Percentiles rank a stretch among this genome's conserved stretches.
Conservation (phyloP, 1,284 basidiomycete genomes). For the Schizopora paradoxa region DNA sequence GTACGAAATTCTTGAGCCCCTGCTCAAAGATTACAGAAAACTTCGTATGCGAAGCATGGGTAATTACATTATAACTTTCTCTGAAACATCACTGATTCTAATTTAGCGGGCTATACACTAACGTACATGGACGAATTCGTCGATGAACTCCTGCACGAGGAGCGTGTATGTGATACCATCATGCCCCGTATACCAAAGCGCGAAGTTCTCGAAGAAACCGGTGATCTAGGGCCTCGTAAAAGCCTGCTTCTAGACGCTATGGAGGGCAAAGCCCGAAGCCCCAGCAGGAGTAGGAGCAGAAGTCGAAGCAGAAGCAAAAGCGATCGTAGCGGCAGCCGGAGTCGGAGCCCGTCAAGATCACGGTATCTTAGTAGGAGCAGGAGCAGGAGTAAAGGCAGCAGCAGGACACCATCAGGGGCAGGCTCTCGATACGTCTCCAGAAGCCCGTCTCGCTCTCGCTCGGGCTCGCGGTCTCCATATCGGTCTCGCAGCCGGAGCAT, state of each 20-base stretch:
- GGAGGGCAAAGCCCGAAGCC: constrained; percentile 55
- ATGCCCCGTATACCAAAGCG: constrained; percentile 87
- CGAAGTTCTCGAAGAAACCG: constrained; percentile 84
- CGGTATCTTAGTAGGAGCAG: constrained; percentile 24
- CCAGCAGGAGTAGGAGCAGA: constrained; percentile 27
- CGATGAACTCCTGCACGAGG: constrained; percentile 79
- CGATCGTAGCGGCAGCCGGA: constrained; percentile 31
- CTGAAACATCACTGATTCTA: constrained; percentile 10
- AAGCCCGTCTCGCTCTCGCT: constrained; percentile 50
- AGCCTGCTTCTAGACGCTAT: constrained; percentile 80
- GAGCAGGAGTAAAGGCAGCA: constrained; percentile 25
- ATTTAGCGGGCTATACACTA: constrained; percentile 71
- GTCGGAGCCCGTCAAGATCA: constrained; percentile 24
- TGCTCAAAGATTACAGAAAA: constrained; percentile 92
- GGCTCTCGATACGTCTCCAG: constrained; percentile 58
- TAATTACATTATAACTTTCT: constrained; percentile 35
- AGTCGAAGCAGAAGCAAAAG: constrained; percentile 25
- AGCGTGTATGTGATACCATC: constrained; percentile 95
- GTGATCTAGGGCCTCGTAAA: constrained; percentile 79
- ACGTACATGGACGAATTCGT: constrained; percentile 93
- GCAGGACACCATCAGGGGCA: constrained; percentile 38
- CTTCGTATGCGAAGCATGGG: constrained; percentile 77
- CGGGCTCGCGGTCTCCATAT: constrained; percentile 37
- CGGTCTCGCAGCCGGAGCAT: constrained; percentile 55
- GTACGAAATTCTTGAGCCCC: constrained; percentile 89